Base-by-base conservation (phyloP, 768 basidiomycete species). In the Russula olivacea region DNA sequence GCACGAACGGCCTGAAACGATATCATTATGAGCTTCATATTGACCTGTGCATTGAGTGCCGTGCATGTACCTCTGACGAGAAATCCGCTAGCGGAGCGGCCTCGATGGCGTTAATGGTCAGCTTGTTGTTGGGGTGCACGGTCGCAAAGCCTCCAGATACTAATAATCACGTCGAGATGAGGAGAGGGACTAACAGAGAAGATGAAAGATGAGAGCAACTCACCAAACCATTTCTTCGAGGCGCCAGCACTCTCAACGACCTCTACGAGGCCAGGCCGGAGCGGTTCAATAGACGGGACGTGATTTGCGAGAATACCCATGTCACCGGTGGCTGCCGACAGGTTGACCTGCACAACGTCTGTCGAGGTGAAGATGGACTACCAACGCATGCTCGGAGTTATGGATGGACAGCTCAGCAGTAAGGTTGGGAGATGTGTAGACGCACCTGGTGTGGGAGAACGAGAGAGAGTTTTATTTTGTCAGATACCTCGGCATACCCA, bases 231-330 rank as follows among this genome's bases (percentile, higher is more conserved):
- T 79, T 96, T 98, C 83, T 97, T 95, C 61, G 87, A 83, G 41
- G 80, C 74, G 72, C 82, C 83, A 56, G 79, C 81, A 12, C 85
- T 77, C 78, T 98, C 96, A 68, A 98, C 84, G 69, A 99, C 88
- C 76, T 99, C 97, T 58, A 99, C 80, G 61, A 98, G 81, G 73
- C 97, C 97, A 47, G 97, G 89, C 72, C 91, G 90, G 59, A 99
- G 81, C 53, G 96, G 82, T 76, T 99, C 97, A 62, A 98, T 89
- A n/a, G 93, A 90, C 34, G 97, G 89, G 59, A 98, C 94, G 77
- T 99, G 97, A 82, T 96, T 97, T 70, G 96, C 93, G 64, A 99
- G 87, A 70, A 99, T 91, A 81, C 97, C 97, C 94, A 98, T 98
- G 77, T 98, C 95, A 71, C 97, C 97, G 3, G 92, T 87, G 59